phyloP scores from a whole-genome alignment of 2,329 filamentous ascomycete genomes.

The Chrysoporthe deuterocubensis region DNA sequence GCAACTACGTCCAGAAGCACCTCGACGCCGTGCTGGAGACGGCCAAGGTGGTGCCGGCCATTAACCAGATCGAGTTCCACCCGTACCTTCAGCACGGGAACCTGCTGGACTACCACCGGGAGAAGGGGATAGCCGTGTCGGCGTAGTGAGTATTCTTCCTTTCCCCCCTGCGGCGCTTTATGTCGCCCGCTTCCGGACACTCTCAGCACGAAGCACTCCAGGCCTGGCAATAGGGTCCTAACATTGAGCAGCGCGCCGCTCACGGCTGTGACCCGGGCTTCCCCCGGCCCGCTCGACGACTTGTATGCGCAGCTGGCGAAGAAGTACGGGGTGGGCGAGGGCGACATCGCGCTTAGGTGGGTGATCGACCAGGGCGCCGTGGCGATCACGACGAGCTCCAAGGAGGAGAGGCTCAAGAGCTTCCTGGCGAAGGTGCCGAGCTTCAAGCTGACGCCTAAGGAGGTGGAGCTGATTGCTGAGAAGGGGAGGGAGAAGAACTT shows the following conservation, averaged over 20 bases:
- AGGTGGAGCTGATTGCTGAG: conserved; percentile 60
- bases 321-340: conserved; percentile 59
- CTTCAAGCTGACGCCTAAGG: conserved; percentile 64
- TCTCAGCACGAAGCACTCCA: no score
- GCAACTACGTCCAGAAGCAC: conserved; percentile 68
- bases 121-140: conserved; percentile 43
- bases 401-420: conserved; percentile 59
- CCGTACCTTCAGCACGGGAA: conserved; percentile 71
- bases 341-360: conserved; percentile 60
- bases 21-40: conserved; percentile 61
- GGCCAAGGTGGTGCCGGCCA: conserved; percentile 65
- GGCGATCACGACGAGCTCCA: conserved; percentile 63
- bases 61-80: conserved; percentile 84
- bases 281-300: conserved; percentile 57
- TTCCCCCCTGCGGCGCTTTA: no score
- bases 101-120: conserved; percentile 45
- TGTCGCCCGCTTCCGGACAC: no score
- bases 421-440: conserved; percentile 54
- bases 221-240: no score
- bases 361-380: conserved; percentile 62
- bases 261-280: conserved; percentile 46
- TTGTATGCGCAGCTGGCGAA: conserved; percentile 50
- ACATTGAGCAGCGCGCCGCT: conserved; percentile 26
- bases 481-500: conserved; percentile 64
- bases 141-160: conserved; percentile 33